A percentile compares a stretch with the other conserved stretches of the same genome.
These are phyloP conservation scores for Echeveria elegans DNA, from an alignment of 164 flowering plant species.

Conservation along the genomic window DNA sequence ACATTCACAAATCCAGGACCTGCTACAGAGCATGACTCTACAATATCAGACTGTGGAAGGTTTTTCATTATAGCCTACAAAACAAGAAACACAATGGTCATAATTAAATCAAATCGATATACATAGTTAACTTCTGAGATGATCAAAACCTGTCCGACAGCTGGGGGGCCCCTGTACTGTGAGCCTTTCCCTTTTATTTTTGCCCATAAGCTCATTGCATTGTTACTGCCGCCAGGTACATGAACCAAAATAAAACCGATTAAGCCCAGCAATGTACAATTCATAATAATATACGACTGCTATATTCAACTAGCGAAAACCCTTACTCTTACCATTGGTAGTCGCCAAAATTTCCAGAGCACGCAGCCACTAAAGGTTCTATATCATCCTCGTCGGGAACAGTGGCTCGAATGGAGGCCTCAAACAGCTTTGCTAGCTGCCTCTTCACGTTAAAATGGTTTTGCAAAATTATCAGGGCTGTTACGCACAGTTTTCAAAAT, in stretches of 20 bases:
- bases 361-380: constrained; percentile 54
- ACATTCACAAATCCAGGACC: constrained; percentile 93
- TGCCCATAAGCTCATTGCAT: constrained; percentile 81
- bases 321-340: constrained; percentile 65
- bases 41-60: constrained; percentile 70
- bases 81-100: not conserved
- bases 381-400: constrained; percentile 48
- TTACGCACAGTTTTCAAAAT: not conserved
- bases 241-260: not conserved
- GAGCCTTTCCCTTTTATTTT: constrained; percentile 52
- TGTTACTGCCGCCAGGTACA: constrained; percentile 42
- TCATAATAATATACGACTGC: not conserved
- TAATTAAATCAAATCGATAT: not conserved
- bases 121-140: not conserved
- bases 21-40: constrained; percentile 68
- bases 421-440: constrained; percentile 49
- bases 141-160: constrained; percentile 66
- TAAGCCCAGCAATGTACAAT: not conserved
- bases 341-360: constrained; percentile 67
- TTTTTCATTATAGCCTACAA: constrained; percentile 63
- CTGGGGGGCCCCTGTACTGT: constrained; percentile 47
- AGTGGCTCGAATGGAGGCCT: constrained; percentile 41
- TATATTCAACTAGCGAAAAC: not conserved
- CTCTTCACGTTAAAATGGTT: constrained; percentile 54
- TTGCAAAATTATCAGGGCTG: constrained; percentile 26